Evolutionary conservation across 805 yeast species (phyloP).

Genomic region (Candida sakaeoensis): DNA sequence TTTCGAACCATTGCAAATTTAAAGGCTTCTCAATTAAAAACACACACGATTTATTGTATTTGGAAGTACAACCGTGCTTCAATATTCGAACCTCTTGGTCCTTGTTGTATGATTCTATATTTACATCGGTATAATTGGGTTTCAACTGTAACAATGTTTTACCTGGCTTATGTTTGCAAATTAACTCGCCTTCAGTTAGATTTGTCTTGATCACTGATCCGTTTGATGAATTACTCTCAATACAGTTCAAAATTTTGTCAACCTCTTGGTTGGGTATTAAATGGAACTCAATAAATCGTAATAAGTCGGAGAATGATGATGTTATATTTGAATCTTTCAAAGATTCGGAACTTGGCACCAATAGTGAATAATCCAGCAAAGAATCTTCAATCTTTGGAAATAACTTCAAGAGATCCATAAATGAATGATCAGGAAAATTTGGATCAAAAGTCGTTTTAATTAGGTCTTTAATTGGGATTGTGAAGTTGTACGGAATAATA

Average conservation of each 20-base stretch:
- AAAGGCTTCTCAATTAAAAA: conserved; percentile 66
- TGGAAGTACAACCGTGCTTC: conserved; percentile 54
- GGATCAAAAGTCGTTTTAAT: conserved; percentile 50
- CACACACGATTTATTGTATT: conserved; percentile 45
- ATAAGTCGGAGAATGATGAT: conserved; percentile 38
- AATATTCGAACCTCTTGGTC: conserved; percentile 55
- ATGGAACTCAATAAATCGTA: conserved; percentile 62
- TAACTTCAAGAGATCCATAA: conserved; percentile 43
- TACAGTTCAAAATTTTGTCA: conserved; percentile 45
- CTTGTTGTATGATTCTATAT: conserved; percentile 37
- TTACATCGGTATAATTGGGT: neutral
- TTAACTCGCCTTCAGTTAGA: conserved; percentile 38
- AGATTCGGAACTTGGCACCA: conserved; percentile 66
- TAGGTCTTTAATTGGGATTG: conserved; percentile 53
- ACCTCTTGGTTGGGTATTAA: conserved; percentile 59
- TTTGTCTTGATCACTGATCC: conserved; percentile 38
- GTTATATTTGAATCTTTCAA: conserved; percentile 50
- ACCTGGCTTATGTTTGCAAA: conserved; percentile 28
- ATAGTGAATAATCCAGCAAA: conserved; percentile 49
- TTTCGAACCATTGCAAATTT: conserved; percentile 58
- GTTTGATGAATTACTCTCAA: conserved; percentile 15
- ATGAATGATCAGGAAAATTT: conserved; percentile 21
- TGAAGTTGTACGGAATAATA: conserved; percentile 53
- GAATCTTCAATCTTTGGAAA: conserved; percentile 41
- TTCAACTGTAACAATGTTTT: conserved; percentile 33